Base-by-base conservation (phyloP, 108 stramenopile species). In the Cyclotella atomus region DNA sequence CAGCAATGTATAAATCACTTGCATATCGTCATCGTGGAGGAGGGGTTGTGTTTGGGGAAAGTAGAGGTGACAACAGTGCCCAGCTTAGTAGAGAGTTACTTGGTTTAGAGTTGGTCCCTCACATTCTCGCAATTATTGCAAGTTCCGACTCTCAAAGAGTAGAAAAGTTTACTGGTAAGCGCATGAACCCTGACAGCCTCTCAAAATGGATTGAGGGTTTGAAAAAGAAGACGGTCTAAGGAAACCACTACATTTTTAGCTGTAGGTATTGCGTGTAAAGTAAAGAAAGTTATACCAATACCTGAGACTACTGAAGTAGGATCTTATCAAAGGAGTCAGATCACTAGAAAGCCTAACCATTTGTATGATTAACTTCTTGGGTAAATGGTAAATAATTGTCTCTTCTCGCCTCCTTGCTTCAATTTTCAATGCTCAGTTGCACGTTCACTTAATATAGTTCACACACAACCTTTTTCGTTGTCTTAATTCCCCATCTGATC, bases 11-110 rank as follows among this genome's bases (percentile, higher is more conserved):
- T 63, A 82, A 38, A 54, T 70, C 74, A 21, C 36, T 92, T 45
- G 84, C 89, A 2, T 92, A 89, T 71, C 84, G 85, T 23, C 83
- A 84, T 73, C 84, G 91, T 15, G 34, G 52, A 14, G 64, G 77
- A 3, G 56, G 69, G 19, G 34, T 70, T 71, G 34, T 70, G 12
- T 92, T 92, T 75, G 91, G 91, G 27, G 91, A 92, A 73, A 78
- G 76, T 45, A 59, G 91, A 23, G 47, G 47, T 49, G 91, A 84
- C n/a, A 89, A 88, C 54, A 89, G 83, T 63, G 61, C 88, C 19
- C 59, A 68, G 9, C 24, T 92, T 59, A 83, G 78, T 14, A 79
- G n/a, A n/a, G n/a, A 88, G 61, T 57, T 66, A 19, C 85, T 89
- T 68, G 34, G 57, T 19, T 79, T 89, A n/a, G 88, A 89, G 62